A percentile compares a stretch with the other conserved stretches of the same genome.
These are phyloP conservation scores for Aspergillus leporis DNA, from an alignment of 495 filamentous ascomycete species.

Conservation along the genomic window DNA sequence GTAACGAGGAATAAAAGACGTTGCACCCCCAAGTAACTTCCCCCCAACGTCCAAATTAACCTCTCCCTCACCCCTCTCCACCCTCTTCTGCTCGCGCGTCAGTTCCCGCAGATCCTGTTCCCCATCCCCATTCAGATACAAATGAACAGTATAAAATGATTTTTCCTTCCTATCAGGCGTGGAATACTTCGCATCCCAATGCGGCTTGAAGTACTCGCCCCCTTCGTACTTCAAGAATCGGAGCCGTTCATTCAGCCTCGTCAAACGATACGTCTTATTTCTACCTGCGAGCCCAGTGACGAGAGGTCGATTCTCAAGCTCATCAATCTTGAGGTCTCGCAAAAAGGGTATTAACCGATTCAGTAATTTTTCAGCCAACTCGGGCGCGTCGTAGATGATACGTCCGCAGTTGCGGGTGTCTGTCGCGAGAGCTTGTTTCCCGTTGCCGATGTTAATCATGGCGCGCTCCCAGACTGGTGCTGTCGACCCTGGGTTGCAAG, in stretches of 20 bases:
- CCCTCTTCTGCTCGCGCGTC: constrained; percentile 23
- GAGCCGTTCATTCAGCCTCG: constrained; percentile 72
- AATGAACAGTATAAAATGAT: constrained; percentile 75
- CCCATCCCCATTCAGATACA: constrained; percentile 74
- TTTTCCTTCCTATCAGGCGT: constrained; percentile 57
- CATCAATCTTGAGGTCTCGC: constrained; percentile 35
- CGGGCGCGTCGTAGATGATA: constrained; percentile 69
- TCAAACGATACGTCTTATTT: constrained; percentile 54
- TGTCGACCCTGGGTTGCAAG: constrained; percentile 12
- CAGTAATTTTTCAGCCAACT: constrained; percentile 63
- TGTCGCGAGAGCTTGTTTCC: constrained; percentile 54
- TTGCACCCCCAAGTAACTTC: constrained; percentile 55
- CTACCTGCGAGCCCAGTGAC: constrained; percentile 50
- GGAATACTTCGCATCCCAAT: constrained; percentile 70
- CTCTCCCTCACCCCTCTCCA: constrained; percentile 5
- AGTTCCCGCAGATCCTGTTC: constrained; percentile 43
- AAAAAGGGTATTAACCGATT: constrained; percentile 54
- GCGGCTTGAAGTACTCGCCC: constrained; percentile 77
- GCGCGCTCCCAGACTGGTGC: constrained; percentile 35
- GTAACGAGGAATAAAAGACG: constrained; percentile 55
- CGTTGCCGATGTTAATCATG: constrained; percentile 65
- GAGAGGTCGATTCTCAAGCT: constrained; percentile 35
- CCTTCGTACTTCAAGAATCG: constrained; percentile 76
- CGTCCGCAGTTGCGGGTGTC: constrained; percentile 68
- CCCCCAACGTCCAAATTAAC: constrained; percentile 19